Evolutionary conservation across 768 basidiomycete species (phyloP).

Genomic region (Tricholoma hemisulphureum): DNA sequence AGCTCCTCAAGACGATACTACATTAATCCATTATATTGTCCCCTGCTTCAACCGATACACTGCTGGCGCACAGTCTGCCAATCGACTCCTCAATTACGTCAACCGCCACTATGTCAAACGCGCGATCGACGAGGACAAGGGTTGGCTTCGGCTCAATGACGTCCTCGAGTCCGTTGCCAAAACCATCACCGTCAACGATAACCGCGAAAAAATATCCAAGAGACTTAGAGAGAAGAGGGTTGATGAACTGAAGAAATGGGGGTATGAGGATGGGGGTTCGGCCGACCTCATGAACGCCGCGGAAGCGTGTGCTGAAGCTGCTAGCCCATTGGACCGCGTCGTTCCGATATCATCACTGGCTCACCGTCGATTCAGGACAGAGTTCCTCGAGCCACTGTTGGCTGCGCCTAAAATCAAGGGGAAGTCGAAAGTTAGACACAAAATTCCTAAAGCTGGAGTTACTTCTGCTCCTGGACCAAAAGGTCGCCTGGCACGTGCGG

Average conservation of each 20-base stretch:
- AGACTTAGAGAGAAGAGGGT: slow-evolving; percentile 56
- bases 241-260: slow-evolving; percentile 73
- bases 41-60: slow-evolving; percentile 70
- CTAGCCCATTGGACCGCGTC: slow-evolving; percentile 64
- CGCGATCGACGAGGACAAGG: slow-evolving; percentile 73
- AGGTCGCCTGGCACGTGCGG: slow-evolving; percentile 66
- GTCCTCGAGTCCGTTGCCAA: slow-evolving; percentile 60
- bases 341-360: slow-evolving; percentile 65
- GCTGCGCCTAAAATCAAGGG: slow-evolving; percentile 65
- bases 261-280: slow-evolving; percentile 53
- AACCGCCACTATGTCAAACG: slow-evolving; percentile 77
- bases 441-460: slow-evolving; percentile 41
- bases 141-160: slow-evolving; percentile 71
- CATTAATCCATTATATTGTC: slow-evolving; percentile 67
- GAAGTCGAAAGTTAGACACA: slow-evolving; percentile 49
- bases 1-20: slow-evolving; percentile 62
- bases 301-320: slow-evolving; percentile 73
- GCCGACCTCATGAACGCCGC: slow-evolving; percentile 50
- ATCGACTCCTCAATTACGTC: slow-evolving; percentile 76
- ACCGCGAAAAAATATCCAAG: slow-evolving; percentile 59
- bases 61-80: slow-evolving; percentile 63
- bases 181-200: slow-evolving; percentile 47
- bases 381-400: slow-evolving; percentile 68
- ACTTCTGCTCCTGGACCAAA: slow-evolving; percentile 49
- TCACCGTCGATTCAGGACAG: slow-evolving; percentile 67